A percentile compares a stretch with the other conserved stretches of the same genome.
Conservation (phyloP, 768 basidiomycete genomes). For the Agaricus subrufescens region DNA sequence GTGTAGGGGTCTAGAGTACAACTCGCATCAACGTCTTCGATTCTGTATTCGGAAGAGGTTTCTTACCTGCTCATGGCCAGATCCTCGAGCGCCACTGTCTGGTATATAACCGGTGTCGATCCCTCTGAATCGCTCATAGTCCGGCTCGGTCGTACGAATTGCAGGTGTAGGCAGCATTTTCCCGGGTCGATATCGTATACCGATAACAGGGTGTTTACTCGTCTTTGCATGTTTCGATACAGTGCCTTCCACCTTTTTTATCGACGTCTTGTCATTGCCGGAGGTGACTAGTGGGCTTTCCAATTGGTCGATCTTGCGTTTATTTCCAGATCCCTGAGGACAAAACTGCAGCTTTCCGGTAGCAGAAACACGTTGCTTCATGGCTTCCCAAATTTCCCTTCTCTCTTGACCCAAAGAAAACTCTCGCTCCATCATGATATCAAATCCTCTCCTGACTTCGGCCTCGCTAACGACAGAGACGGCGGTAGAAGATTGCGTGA, state of each 20-base stretch:
- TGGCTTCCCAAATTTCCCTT: conserved; percentile 5
- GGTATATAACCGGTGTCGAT: neutral
- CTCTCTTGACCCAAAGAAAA: conserved; percentile 5
- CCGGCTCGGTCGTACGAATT: neutral
- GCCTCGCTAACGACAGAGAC: conserved; percentile 8
- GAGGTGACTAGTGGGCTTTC: neutral
- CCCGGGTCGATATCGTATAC: conserved; percentile 3
- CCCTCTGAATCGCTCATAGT: neutral
- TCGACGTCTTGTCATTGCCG: neutral
- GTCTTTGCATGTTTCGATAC: conserved; percentile 4
- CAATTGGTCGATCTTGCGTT: conserved; percentile 7
- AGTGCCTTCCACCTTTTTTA: neutral
- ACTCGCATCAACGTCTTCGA: neutral
- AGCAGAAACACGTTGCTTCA: conserved; percentile 1
- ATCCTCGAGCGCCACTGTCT: neutral
- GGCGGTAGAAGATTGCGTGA: conserved; percentile 10
- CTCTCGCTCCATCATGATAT: conserved; percentile 7
- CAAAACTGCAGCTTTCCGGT: conserved; percentile 2
- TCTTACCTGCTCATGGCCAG: neutral
- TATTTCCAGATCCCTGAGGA: neutral
- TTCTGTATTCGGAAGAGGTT: neutral
- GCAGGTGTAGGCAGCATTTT: neutral
- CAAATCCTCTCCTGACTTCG: conserved; percentile 6
- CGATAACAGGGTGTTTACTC: neutral
- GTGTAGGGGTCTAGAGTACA: neutral